A percentile compares a stretch with the other conserved stretches of the same genome.
Evolutionary conservation across 1,139 yeast species (phyloP).

Genomic region (Wickerhamomyces sp.): DNA sequence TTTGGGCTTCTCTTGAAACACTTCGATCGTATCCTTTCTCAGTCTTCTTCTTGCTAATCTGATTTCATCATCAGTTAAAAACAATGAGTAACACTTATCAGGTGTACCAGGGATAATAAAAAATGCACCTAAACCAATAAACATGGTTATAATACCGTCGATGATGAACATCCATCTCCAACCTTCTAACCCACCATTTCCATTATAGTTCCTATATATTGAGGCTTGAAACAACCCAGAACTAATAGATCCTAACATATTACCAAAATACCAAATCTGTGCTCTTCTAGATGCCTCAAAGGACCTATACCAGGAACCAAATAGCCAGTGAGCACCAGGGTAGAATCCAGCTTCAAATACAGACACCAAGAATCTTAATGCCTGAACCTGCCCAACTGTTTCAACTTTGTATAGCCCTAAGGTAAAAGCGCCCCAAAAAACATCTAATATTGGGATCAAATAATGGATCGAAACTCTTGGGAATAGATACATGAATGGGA

Average conservation of each 20-base stretch:
- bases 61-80: constrained; percentile 31
- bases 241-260: constrained; percentile 50
- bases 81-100: constrained; percentile 17
- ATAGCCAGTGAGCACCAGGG: constrained; percentile 58
- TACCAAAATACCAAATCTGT: constrained; percentile 53
- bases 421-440: constrained; percentile 66
- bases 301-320: constrained; percentile 68
- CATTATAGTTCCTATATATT: constrained; percentile 45
- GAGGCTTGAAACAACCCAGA: constrained; percentile 57
- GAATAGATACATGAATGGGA: constrained; percentile 39
- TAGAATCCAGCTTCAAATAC: constrained; percentile 62
- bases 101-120: constrained; percentile 46
- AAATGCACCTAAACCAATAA: constrained; percentile 51
- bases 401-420: constrained; percentile 46
- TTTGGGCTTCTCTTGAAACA: constrained; percentile 10
- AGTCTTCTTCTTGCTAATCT: constrained; percentile 27
- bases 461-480: constrained; percentile 50
- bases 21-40: constrained; percentile 11
- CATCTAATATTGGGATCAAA: constrained; percentile 50
- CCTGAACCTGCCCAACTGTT: constrained; percentile 46
- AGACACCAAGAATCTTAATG: constrained; percentile 56
- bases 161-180: constrained; percentile 82
- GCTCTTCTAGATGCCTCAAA: constrained; percentile 53
- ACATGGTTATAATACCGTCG: constrained; percentile 60
- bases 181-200: constrained; percentile 51